These are phyloP conservation scores for Penicillium sp. DNA, from an alignment of 2,329 filamentous ascomycete genomes.

Conservation along the genomic window DNA sequence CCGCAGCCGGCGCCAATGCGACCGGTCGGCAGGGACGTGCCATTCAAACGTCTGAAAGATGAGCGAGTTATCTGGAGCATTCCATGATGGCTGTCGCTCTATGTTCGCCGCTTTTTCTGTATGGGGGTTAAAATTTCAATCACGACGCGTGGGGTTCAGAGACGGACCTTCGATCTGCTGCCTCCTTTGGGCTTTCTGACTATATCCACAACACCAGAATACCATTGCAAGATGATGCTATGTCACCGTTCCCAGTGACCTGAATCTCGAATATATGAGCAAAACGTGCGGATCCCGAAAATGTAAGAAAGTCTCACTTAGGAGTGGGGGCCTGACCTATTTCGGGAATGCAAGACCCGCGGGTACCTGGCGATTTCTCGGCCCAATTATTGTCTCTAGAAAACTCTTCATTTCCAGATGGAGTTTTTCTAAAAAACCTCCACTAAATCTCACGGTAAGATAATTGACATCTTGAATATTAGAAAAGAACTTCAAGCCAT, in stretches of 20 bases:
- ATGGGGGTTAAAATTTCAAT: background rate
- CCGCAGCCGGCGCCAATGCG: constrained; percentile 64
- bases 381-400: background rate
- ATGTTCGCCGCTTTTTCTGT: constrained; percentile 24
- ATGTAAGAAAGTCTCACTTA: background rate
- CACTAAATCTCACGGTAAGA: background rate
- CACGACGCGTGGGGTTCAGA: background rate
- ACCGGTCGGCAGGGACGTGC: constrained; percentile 64
- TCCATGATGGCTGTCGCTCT: constrained; percentile 34
- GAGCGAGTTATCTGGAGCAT: constrained; percentile 42
- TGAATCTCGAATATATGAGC: no score
- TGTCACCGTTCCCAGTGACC: background rate
- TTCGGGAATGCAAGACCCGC: background rate
- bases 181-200: constrained; percentile 2
- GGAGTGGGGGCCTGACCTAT: background rate
- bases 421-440: background rate
- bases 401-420: background rate
- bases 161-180: constrained; percentile 5
- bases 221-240: background rate
- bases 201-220: constrained; percentile 5
- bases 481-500: no score
- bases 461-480: no score
- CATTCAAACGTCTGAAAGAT: constrained; percentile 75
- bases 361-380: background rate
- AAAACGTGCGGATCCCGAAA: no score